phyloP scores from a whole-genome alignment of 345 rosid species.

The Theobroma cacao region DNA sequence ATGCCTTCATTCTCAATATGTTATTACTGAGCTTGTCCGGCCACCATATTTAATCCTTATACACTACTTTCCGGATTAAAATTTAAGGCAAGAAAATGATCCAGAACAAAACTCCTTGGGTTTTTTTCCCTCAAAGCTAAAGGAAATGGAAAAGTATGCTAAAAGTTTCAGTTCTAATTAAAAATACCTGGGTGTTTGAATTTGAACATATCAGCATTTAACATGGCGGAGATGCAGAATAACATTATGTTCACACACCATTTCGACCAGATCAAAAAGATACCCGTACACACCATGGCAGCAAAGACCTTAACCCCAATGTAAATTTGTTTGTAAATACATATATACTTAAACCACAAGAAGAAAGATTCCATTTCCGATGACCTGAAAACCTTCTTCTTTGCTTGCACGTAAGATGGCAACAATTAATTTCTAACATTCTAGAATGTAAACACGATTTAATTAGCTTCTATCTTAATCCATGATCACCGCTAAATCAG shows the following conservation, averaged over 20 bases:
- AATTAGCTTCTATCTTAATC: slow-evolving; percentile 13
- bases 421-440: not conserved
- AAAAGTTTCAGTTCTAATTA: not conserved
- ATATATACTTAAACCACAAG: no score
- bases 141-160: not conserved
- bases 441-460: not conserved
- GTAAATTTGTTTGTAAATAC: not conserved
- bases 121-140: not conserved
- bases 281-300: not conserved
- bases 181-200: not conserved
- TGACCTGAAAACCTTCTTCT: not conserved
- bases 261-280: slow-evolving; percentile 2
- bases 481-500: not conserved
- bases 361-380: not conserved
- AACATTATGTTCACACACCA: not conserved
- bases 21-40: not conserved
- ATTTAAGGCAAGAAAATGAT: not conserved
- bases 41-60: not conserved
- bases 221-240: not conserved
- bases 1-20: not conserved
- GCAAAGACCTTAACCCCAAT: not conserved
- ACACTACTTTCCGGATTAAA: not conserved
- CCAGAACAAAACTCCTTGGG: not conserved
- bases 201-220: slow-evolving; percentile 3
- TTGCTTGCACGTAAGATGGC: not conserved